Conservation (phyloP, 148 eudicot species). For the Camellia lanceoleosa region DNA sequence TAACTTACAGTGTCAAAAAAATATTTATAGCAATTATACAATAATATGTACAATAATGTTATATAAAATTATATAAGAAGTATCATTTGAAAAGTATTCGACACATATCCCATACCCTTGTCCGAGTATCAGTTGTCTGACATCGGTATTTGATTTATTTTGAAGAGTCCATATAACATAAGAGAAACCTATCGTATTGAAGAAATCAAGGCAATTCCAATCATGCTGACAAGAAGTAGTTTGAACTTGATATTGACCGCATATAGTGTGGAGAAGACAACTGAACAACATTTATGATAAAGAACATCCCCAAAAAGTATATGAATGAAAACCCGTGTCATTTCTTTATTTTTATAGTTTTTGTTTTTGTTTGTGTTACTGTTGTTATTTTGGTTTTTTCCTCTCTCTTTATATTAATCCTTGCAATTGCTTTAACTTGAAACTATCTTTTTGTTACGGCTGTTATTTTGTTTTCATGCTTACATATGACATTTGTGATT, state of each 20-base stretch:
- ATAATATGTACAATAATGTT: no score
- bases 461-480: background rate
- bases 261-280: conserved; percentile 59
- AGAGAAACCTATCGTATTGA: conserved; percentile 41
- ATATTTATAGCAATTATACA: no score
- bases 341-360: background rate
- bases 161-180: no score
- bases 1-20: no score
- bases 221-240: conserved; percentile 62
- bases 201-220: conserved; percentile 46
- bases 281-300: conserved; percentile 73
- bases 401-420: background rate
- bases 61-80: no score
- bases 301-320: conserved; percentile 84
- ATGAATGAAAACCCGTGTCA: conserved; percentile 12
- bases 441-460: background rate
- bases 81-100: no score
- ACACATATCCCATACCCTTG: no score
- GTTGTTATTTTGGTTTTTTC: background rate
- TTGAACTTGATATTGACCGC: conserved; percentile 73
- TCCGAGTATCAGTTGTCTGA: no score
- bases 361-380: background rate
- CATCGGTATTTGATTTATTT: no score
- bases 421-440: background rate
- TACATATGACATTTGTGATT: background rate